Evolutionary conservation across 2,329 filamentous ascomycete species (phyloP).

Genomic region (Mariannaea sp.): DNA sequence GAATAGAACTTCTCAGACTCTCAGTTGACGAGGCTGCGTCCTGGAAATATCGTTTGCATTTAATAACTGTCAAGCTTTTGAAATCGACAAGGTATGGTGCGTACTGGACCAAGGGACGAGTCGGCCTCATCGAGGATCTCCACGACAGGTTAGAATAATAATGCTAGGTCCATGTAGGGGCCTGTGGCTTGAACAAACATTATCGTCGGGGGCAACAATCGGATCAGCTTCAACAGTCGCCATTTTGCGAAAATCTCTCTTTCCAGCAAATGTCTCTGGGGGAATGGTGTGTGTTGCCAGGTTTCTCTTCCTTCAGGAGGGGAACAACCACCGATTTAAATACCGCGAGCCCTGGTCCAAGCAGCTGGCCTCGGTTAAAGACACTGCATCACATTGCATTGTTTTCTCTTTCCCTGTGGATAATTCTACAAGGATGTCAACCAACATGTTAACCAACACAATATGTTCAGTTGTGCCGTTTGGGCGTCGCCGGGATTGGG

Average conservation of each 20-base stretch:
- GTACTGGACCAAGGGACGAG: not conserved
- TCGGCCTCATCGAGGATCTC: not conserved
- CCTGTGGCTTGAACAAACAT: not conserved
- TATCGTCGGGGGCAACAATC: not conserved
- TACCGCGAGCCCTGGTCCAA: not conserved
- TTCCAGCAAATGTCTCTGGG: not conserved
- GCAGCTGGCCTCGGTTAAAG: not conserved
- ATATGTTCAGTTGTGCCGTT: not conserved
- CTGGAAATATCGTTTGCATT: not conserved
- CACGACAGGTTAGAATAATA: not conserved
- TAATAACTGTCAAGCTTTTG: not conserved
- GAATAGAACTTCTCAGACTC: not conserved
- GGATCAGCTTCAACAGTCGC: not conserved
- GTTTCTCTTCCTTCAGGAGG: not conserved
- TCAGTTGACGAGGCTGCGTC: not conserved
- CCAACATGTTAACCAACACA: not conserved
- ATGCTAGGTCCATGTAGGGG: not conserved
- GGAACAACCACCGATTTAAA: not conserved
- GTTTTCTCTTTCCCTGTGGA: not conserved
- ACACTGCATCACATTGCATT: not conserved
- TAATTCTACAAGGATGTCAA: not conserved
- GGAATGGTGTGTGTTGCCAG: not conserved
- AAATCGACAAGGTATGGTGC: not conserved
- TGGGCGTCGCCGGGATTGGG: not conserved
- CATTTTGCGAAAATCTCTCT: not conserved